phyloP scores from a whole-genome alignment of 2,329 filamentous ascomycete species.

The Coniella vitis region DNA sequence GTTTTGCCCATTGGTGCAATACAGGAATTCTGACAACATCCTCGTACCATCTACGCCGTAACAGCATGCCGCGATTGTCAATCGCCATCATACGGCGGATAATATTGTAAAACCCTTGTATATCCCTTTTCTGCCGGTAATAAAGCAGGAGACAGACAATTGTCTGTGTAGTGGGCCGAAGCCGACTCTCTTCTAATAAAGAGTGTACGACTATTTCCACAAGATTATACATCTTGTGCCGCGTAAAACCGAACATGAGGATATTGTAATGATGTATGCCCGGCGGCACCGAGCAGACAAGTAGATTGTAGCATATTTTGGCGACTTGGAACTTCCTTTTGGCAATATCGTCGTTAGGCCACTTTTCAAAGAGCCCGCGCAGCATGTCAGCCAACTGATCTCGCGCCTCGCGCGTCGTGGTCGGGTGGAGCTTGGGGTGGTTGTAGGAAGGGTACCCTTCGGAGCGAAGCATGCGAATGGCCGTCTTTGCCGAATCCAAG shows the following conservation, averaged over 20 bases:
- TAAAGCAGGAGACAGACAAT: conserved; percentile 44
- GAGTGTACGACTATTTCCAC: conserved; percentile 47
- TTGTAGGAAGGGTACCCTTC: conserved; percentile 28
- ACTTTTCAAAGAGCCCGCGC: conserved; percentile 22
- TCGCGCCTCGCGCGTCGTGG: conserved; percentile 17
- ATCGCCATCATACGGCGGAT: conserved; percentile 39
- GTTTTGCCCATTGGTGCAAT: conserved; percentile 25
- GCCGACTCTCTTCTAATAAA: conserved; percentile 36
- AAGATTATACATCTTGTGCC: conserved; percentile 40
- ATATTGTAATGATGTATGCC: conserved; percentile 65
- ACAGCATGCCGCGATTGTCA: conserved; percentile 33
- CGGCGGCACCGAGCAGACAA: conserved; percentile 54
- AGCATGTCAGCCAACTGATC: conserved; percentile 20
- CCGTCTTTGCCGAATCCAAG: conserved; percentile 25
- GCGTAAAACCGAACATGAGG: conserved; percentile 59
- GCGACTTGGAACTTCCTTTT: conserved; percentile 25
- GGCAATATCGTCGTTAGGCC: conserved; percentile 19
- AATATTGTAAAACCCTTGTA: conserved; percentile 36
- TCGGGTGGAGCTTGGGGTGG: conserved; percentile 19
- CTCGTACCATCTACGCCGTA: conserved; percentile 28
- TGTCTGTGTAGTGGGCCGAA: conserved; percentile 43
- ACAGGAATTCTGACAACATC: conserved; percentile 24
- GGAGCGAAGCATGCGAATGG: conserved; percentile 26
- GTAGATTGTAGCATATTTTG: conserved; percentile 60
- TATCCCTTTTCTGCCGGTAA: conserved; percentile 35